Conservation (phyloP, 306 rosid genomes). For the Lathyrus tuberosus region DNA sequence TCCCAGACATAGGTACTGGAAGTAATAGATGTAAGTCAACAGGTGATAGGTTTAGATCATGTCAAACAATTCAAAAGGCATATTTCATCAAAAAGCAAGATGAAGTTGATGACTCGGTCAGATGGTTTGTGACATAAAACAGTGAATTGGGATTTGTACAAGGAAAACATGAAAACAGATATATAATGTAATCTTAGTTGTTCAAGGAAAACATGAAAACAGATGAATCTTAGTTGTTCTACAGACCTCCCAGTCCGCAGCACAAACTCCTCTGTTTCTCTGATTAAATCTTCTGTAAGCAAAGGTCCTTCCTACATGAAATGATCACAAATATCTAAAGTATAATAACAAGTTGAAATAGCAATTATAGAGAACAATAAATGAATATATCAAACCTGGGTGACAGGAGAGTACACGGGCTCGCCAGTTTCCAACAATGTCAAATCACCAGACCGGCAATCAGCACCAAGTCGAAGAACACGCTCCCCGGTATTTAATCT, state of each 20-base stretch:
- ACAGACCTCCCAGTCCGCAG: conserved; percentile 97
- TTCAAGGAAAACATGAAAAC: background rate
- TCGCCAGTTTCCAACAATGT: conserved; percentile 97
- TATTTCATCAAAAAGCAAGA: conserved; percentile 8
- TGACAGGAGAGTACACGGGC: conserved; percentile 83
- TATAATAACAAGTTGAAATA: conserved; percentile 28
- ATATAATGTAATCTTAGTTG: conserved; percentile 32
- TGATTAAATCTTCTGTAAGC: conserved; percentile 94
- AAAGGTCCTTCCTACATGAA: conserved; percentile 88
- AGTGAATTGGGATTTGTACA: conserved; percentile 15
- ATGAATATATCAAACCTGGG: conserved; percentile 68
- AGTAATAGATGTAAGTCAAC: conserved; percentile 22
- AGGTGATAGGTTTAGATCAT: conserved; percentile 22
- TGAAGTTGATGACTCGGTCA: conserved; percentile 9
- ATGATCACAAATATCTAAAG: conserved; percentile 36
- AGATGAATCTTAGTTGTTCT: conserved; percentile 29
- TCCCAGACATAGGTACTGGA: conserved; percentile 19
- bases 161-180: conserved; percentile 18
- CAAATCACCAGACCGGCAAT: conserved; percentile 57
- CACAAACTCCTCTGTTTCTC: conserved; percentile 96
- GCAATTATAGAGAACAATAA: conserved; percentile 33
- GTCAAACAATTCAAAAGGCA: conserved; percentile 19
- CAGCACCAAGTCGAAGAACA: conserved; percentile 87
- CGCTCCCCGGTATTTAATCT: conserved; percentile 73
- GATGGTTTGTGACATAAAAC: conserved; percentile 29